These are phyloP conservation scores for Myxozyma lipomycoides DNA, from an alignment of 805 yeast species.

Conservation along the genomic window DNA sequence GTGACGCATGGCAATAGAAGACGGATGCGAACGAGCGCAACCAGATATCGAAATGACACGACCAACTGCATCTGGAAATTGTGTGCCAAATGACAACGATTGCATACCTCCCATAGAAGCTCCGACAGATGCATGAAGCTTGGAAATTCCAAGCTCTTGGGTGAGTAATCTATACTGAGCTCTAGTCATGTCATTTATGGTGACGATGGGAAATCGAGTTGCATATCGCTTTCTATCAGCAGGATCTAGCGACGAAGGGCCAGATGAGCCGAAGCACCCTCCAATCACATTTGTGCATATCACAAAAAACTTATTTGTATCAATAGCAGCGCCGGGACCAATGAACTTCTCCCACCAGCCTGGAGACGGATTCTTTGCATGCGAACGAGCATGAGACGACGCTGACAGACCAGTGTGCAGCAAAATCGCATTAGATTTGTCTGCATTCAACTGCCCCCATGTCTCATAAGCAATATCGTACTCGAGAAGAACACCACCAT, in stretches of 20 bases:
- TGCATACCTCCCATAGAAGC: slow-evolving; percentile 99
- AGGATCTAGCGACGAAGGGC: slow-evolving; percentile 80
- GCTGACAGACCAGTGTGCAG: slow-evolving; percentile 91
- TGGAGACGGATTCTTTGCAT: slow-evolving; percentile 56
- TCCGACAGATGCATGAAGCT: slow-evolving; percentile 76
- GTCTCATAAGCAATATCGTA: slow-evolving; percentile 87
- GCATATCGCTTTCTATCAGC: slow-evolving; percentile 65
- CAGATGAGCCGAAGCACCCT: slow-evolving; percentile 93
- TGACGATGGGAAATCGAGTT: slow-evolving; percentile 79
- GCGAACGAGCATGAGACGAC: slow-evolving; percentile 88
- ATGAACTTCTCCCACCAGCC: slow-evolving; percentile 98
- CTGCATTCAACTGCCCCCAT: slow-evolving; percentile 73
- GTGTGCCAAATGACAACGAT: slow-evolving; percentile 79
- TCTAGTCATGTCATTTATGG: slow-evolving; percentile 85
- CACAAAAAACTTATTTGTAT: slow-evolving; percentile 75
- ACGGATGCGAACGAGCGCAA: slow-evolving; percentile 91
- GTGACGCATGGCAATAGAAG: slow-evolving; percentile 88
- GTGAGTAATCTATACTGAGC: slow-evolving; percentile 72
- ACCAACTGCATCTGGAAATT: slow-evolving; percentile 71
- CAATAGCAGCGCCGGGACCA: slow-evolving; percentile 74
- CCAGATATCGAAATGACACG: slow-evolving; percentile 80
- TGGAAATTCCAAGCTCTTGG: slow-evolving; percentile 57
- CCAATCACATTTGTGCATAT: slow-evolving; percentile 90
- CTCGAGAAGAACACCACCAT: slow-evolving; percentile 72
- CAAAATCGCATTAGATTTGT: slow-evolving; percentile 66